Percentiles rank a stretch among this genome's conserved stretches.
These are phyloP conservation scores for Magnusiomyces fungicola DNA, from an alignment of 1,139 yeast genomes.

Conservation along the genomic window DNA sequence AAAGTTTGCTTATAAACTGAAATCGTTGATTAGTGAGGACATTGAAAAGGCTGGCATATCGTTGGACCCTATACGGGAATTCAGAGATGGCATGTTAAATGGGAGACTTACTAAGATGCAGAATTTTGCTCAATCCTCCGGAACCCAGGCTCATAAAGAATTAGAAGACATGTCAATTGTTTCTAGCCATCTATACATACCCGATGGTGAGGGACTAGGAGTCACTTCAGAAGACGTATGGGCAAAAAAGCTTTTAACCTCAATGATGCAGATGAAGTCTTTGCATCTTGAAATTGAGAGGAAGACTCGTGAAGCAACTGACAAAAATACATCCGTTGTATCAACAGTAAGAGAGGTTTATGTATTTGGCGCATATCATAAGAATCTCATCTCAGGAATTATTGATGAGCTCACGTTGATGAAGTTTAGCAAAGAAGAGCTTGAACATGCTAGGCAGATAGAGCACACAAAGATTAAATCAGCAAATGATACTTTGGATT, in stretches of 20 bases:
- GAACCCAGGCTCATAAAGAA: constrained; percentile 25
- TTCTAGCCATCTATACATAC: background rate
- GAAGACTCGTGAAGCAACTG: background rate
- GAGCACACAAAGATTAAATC: background rate
- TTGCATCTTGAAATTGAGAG: background rate
- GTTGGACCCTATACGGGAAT: too few relatives aligned
- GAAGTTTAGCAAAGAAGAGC: background rate
- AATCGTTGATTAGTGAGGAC: too few relatives aligned
- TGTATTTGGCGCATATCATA: constrained; percentile 25
- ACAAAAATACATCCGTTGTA: background rate
- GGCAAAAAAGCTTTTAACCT: background rate
- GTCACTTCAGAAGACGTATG: background rate
- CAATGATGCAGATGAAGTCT: background rate
- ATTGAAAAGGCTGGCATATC: too few relatives aligned
- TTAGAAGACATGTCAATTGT: constrained; percentile 21
- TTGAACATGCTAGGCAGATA: constrained; percentile 1
- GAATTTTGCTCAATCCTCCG: too few relatives aligned
- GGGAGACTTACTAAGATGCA: too few relatives aligned
- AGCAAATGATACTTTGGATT: background rate
- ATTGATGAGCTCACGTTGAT: constrained; percentile 22
- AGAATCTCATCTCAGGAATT: constrained; percentile 26
- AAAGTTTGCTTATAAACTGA: too few relatives aligned
- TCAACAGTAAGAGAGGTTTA: constrained; percentile 27
- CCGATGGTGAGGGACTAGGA: background rate
- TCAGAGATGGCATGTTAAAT: too few relatives aligned